Evolutionary conservation across 2,329 filamentous ascomycete genomes (phyloP).

Genomic region (Aurifilum marmelostoma): DNA sequence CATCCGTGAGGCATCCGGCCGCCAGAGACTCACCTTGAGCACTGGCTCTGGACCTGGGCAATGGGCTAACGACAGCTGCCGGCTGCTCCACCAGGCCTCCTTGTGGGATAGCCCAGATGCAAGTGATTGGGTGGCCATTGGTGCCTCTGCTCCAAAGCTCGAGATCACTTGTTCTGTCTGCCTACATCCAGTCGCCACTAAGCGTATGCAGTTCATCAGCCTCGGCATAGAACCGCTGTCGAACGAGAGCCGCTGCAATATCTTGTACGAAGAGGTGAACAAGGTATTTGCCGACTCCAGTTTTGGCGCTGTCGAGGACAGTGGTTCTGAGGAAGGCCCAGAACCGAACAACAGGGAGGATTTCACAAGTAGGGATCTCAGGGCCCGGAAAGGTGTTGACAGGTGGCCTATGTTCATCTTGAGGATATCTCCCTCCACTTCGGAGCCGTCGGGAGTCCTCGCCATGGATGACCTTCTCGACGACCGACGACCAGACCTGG

Average conservation of each 20-base stretch:
- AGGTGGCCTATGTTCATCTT: constrained; percentile 89
- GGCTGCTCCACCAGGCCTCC: constrained; percentile 67
- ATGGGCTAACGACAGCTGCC: constrained; percentile 20
- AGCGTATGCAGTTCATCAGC: constrained; percentile 78
- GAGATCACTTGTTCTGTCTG: constrained; percentile 74
- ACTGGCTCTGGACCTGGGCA: constrained; percentile 14
- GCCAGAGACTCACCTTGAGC: constrained; percentile 43
- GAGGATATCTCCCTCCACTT: constrained; percentile 52
- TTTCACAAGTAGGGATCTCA: constrained; percentile 56
- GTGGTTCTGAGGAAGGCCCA: constrained; percentile 42
- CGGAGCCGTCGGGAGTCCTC: constrained; percentile 6
- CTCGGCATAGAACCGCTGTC: constrained; percentile 71
- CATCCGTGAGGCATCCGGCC: constrained; percentile 54
- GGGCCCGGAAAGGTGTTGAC: constrained; percentile 69
- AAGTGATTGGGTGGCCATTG: constrained; percentile 70
- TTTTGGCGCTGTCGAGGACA: constrained; percentile 65
- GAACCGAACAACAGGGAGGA: constrained; percentile 46
- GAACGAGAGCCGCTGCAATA: constrained; percentile 58
- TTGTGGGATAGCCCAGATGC: constrained; percentile 58
- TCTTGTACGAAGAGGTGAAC: constrained; percentile 80
- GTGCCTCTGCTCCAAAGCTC: constrained; percentile 65
- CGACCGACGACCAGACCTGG: constrained; percentile 53
- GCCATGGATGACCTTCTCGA: constrained; percentile 48
- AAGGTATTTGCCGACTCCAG: constrained; percentile 73
- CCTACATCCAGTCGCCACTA: constrained; percentile 69